A percentile compares a stretch with the other conserved stretches of the same genome.
phyloP scores from a whole-genome alignment of 768 basidiomycete genomes.

The Phallus indusiatus region DNA sequence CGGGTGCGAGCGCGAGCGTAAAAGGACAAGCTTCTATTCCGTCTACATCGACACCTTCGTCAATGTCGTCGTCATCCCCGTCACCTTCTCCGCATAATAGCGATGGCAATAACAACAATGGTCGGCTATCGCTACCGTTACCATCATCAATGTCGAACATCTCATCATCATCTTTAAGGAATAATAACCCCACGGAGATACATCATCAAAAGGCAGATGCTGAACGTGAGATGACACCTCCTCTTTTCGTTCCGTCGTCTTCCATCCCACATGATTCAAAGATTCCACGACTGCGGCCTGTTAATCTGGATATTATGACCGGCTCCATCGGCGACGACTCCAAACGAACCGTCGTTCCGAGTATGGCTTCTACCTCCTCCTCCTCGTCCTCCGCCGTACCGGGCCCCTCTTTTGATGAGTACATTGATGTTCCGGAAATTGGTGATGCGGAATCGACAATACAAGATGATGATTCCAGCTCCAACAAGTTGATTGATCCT shows the following conservation, averaged over 20 bases:
- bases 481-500: neutral
- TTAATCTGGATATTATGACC: constrained; percentile 3
- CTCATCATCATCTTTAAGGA: neutral
- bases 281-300: neutral
- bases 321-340: constrained; percentile 17
- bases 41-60: no score
- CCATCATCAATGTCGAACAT: neutral
- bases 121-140: neutral
- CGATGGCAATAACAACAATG: neutral
- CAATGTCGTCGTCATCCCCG: no score
- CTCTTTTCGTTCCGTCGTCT: neutral
- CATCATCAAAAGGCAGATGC: neutral
- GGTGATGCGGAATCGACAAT: neutral
- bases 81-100: neutral
- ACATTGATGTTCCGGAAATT: neutral
- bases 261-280: neutral
- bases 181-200: neutral
- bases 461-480: constrained; percentile 1
- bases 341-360: constrained; percentile 13
- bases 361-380: constrained; percentile 23
- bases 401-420: constrained; percentile 25
- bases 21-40: neutral
- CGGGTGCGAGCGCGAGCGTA: neutral
- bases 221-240: neutral
- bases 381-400: constrained; percentile 18